These are phyloP conservation scores for Takashimella tepidaria DNA, from an alignment of 1,284 basidiomycete genomes.

Conservation along the genomic window DNA sequence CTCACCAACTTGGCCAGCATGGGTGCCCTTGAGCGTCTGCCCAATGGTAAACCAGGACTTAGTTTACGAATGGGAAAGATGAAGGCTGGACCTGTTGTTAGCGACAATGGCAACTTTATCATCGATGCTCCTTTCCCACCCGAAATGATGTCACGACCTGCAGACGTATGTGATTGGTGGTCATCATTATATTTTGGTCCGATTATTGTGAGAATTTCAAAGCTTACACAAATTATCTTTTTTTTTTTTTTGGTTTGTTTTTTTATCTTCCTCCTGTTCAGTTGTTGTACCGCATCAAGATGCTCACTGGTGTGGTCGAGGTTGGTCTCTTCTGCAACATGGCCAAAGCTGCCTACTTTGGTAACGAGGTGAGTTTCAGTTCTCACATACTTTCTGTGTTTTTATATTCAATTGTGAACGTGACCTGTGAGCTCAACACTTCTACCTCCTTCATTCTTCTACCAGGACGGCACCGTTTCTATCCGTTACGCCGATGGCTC, in stretches of 20 bases:
- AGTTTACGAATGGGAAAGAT: conserved; percentile 66
- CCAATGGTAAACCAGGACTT: conserved; percentile 52
- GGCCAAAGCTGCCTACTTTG: conserved; percentile 96
- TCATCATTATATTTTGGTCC: too few species aligned
- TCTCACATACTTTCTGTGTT: neutral
- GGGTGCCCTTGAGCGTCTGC: conserved; percentile 25
- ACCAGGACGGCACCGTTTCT: conserved; percentile 47
- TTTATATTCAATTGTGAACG: conserved; percentile 14
- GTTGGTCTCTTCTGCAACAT: conserved; percentile 92
- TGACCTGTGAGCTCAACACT: neutral
- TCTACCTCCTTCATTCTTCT: too few species aligned
- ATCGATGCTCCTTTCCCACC: conserved; percentile 83
- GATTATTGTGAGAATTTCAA: too few species aligned
- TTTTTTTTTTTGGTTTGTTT: too few species aligned
- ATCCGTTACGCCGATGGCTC: conserved; percentile 42
- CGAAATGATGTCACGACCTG: conserved; percentile 65
- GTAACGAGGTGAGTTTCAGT: conserved; percentile 67
- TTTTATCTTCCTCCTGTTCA: too few species aligned
- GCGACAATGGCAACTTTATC: conserved; percentile 93
- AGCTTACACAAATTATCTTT: too few species aligned
- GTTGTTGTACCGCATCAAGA: conserved; percentile 70
- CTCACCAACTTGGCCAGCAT: conserved; percentile 61
- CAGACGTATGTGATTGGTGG: conserved; percentile 60
- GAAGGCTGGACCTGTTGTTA: conserved; percentile 76
- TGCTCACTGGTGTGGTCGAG: conserved; percentile 94